Percentiles rank a stretch among this genome's conserved stretches.
phyloP scores from a whole-genome alignment of 2,329 filamentous ascomycete genomes.

The Aplosporella prunicola region DNA sequence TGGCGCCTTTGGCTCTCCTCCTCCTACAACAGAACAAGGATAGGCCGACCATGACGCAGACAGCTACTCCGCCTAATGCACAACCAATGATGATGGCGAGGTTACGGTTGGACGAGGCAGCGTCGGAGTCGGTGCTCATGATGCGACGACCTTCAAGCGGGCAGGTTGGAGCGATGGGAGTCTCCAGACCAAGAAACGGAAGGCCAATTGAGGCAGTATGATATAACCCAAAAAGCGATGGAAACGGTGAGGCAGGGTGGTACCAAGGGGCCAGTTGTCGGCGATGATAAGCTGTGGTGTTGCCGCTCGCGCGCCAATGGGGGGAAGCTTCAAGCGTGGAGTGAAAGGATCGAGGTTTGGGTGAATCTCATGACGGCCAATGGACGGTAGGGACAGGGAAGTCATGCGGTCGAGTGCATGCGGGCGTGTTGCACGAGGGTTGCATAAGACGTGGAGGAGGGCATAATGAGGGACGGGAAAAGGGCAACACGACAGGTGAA shows the following conservation, averaged over 20 bases:
- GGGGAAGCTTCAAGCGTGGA: too few relatives aligned
- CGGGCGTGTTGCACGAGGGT: slow-evolving; percentile 5
- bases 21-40: slow-evolving; percentile 25
- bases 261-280: too few relatives aligned
- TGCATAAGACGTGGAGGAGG: slow-evolving; percentile 7
- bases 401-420: slow-evolving; percentile 11
- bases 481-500: slow-evolving; percentile 4
- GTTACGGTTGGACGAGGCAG: slow-evolving; percentile 12
- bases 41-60: slow-evolving; percentile 20
- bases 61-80: slow-evolving; percentile 24
- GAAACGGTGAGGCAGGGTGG: too few relatives aligned
- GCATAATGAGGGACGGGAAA: neutral
- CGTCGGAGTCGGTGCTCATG: slow-evolving; percentile 1
- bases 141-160: too few relatives aligned
- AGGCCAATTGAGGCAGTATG: too few relatives aligned
- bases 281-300: too few relatives aligned
- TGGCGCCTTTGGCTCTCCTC: slow-evolving; percentile 18
- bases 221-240: too few relatives aligned
- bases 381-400: neutral
- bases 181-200: too few relatives aligned
- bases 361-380: slow-evolving; percentile 8
- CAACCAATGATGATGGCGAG: slow-evolving; percentile 29
- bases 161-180: too few relatives aligned
- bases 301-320: too few relatives aligned
- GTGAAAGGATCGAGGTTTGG: neutral